phyloP scores from a whole-genome alignment of 331 rosid species.

The Arachis monticola region DNA sequence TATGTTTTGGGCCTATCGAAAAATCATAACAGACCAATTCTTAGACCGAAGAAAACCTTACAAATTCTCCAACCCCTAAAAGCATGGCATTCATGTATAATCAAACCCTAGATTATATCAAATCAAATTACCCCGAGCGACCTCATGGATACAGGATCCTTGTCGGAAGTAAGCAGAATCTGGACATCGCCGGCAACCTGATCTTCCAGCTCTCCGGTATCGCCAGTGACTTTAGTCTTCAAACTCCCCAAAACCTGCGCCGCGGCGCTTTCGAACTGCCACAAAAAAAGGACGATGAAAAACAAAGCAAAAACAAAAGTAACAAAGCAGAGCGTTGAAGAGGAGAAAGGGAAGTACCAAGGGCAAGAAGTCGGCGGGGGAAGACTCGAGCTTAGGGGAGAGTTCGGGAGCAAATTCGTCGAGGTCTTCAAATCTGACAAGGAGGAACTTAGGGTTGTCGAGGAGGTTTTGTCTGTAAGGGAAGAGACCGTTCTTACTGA shows the following conservation, averaged over 20 bases:
- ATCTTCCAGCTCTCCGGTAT: conserved; percentile 88
- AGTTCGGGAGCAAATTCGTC: conserved; percentile 80
- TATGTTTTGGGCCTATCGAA: conserved; percentile 76
- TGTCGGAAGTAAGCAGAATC: conserved; percentile 87
- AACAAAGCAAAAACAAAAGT: not conserved
- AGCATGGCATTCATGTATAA: conserved; percentile 6
- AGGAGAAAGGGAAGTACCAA: conserved; percentile 47
- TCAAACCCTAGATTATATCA: not conserved
- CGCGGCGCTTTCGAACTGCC: conserved; percentile 93
- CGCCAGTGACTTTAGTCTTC: conserved; percentile 84
- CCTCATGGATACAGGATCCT: conserved; percentile 80
- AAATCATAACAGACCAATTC: not conserved
- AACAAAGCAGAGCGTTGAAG: not conserved
- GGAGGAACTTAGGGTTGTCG: conserved; percentile 65
- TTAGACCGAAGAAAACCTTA: not conserved
- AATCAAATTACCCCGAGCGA: conserved; percentile 74
- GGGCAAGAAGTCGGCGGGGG: conserved; percentile 87
- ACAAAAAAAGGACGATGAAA: not conserved
- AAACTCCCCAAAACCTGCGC: conserved; percentile 83
- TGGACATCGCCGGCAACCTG: conserved; percentile 83
- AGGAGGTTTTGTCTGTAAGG: conserved; percentile 89
- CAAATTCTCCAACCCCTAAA: not conserved
- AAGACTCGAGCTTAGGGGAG: conserved; percentile 72
- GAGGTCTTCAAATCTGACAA: conserved; percentile 76
- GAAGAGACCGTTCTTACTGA: conserved; percentile 67